Evolutionary conservation across 192 early-diverging fungal genomes (phyloP), one percentile per base, ranked within the genome.

Genomic region (Entomortierella lignicola): DNA sequence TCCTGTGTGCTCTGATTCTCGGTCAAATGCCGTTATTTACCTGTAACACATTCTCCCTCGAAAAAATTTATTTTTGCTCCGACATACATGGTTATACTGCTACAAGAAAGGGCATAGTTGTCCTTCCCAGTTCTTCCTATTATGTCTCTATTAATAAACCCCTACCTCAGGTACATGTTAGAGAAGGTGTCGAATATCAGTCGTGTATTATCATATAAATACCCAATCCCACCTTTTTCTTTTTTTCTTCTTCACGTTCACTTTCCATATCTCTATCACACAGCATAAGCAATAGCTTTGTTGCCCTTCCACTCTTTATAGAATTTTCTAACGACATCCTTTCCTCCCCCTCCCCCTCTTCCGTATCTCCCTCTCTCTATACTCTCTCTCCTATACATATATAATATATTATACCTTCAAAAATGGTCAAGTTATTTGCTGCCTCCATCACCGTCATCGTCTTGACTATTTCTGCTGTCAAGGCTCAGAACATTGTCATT

Each of bases 371-470:
- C n/a, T n/a, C n/a, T n/a, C n/a, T n/a, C n/a, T n/a, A n/a, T n/a
- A n/a, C n/a, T n/a, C n/a, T n/a, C n/a, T n/a, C n/a, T n/a, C 32
- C 26, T 18, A 5, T 20, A 39, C 8, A 20, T 54, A 29, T 3
- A 23, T 31, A 15, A 44, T 26, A 23, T 41, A 68, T 57, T 34
- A 29, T 34, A 23, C 37, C n/a, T n/a, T 23, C 41, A 13, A 56
- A 53, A 47, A 74, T 74, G 72, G 71, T 73, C 37, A 66, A 55
- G 52, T 37, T 74, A 39, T 23, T 74, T 20, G 17, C 54, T 50
- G 30, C 64, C 42, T 74, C 72, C 21, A 29, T 74, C 48, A 61
- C 63, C 27, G 25, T 66, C 15, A 41, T 74, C 21, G 30, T 66
- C 32, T 48, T 74, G 30, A 58, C 71, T 58, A 34, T 74, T 13